Evolutionary conservation across 1,139 yeast species (phyloP).

Genomic region (Suhomyces taliae): DNA sequence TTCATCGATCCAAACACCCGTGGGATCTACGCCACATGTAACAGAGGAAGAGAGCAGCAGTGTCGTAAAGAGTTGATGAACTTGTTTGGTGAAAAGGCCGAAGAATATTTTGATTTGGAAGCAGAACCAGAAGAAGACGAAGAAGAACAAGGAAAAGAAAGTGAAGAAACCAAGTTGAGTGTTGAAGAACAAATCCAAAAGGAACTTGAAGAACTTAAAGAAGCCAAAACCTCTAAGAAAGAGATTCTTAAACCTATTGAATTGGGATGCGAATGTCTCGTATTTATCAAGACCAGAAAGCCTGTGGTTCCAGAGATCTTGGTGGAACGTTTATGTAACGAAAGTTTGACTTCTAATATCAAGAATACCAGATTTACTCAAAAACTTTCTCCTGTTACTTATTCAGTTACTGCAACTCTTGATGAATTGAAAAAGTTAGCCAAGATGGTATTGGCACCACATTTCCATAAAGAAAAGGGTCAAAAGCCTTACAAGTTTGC

Average conservation of each 20-base stretch:
- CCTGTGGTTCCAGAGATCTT: slow-evolving; percentile 79
- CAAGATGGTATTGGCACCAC: slow-evolving; percentile 58
- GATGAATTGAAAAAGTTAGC: slow-evolving; percentile 66
- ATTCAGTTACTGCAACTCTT: slow-evolving; percentile 69
- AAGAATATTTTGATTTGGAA: slow-evolving; percentile 49
- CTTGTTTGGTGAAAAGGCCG: slow-evolving; percentile 56
- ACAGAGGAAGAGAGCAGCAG: slow-evolving; percentile 70
- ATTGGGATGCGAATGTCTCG: slow-evolving; percentile 78
- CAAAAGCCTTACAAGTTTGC: slow-evolving; percentile 68
- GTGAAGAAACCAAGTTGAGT: slow-evolving; percentile 15
- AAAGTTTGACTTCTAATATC: slow-evolving; percentile 47
- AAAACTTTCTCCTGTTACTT: slow-evolving; percentile 75
- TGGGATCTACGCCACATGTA: slow-evolving; percentile 86
- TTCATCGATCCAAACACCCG: slow-evolving; percentile 75
- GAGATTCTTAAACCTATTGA: slow-evolving; percentile 63
- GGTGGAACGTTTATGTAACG: slow-evolving; percentile 62
- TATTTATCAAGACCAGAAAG: slow-evolving; percentile 74
- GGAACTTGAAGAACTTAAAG: slow-evolving; percentile 64
- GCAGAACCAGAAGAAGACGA: slow-evolving; percentile 28
- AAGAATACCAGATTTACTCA: slow-evolving; percentile 74
- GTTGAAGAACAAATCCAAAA: slow-evolving; percentile 75
- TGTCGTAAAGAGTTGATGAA: slow-evolving; percentile 72
- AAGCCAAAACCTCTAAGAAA: slow-evolving; percentile 36
- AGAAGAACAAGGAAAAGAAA: slow-evolving; percentile 27
- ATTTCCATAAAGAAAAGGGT: slow-evolving; percentile 54